Percentiles rank a stretch among this genome's conserved stretches.
Conservation (phyloP, 495 filamentous ascomycete genomes). For the Lasiosphaeria hispida region DNA sequence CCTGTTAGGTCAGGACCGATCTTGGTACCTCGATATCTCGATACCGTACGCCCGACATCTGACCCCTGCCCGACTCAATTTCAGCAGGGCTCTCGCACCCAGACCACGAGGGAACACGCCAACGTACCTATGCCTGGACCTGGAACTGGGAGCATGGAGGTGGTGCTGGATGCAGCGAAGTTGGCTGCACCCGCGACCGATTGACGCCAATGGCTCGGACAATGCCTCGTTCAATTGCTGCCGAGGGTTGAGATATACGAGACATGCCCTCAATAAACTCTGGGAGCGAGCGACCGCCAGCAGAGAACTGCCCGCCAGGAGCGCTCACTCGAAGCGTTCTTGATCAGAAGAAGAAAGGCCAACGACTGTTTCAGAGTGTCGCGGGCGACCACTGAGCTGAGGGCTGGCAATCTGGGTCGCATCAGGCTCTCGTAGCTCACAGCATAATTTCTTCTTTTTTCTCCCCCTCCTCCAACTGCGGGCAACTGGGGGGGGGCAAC, state of each 20-base stretch:
- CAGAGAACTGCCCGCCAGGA: too few species aligned
- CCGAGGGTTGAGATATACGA: too few species aligned
- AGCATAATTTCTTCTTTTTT: conserved; percentile 12
- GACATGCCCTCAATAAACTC: too few species aligned
- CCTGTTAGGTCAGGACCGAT: background rate
- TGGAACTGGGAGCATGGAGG: too few species aligned
- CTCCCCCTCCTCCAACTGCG: conserved; percentile 3
- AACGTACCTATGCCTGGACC: too few species aligned
- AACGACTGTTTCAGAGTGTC: conserved; percentile 11
- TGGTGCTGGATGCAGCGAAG: background rate
- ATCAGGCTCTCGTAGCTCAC: conserved; percentile 1
- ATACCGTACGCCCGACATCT: conserved; percentile 1
- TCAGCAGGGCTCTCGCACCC: background rate
- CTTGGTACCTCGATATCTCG: conserved; percentile 10
- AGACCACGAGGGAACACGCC: background rate
- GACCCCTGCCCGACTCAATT: background rate
- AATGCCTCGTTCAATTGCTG: too few species aligned
- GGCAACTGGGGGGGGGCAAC: background rate
- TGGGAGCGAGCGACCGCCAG: too few species aligned
- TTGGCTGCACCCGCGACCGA: background rate
- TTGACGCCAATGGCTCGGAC: too few species aligned
- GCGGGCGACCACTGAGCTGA: conserved; percentile 11
- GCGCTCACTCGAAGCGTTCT: background rate
- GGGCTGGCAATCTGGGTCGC: conserved; percentile 15
- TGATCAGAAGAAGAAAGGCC: background rate